Evolutionary conservation across 371 early-diverging fungal species (phyloP).

Genomic region (Circinella umbellata): DNA sequence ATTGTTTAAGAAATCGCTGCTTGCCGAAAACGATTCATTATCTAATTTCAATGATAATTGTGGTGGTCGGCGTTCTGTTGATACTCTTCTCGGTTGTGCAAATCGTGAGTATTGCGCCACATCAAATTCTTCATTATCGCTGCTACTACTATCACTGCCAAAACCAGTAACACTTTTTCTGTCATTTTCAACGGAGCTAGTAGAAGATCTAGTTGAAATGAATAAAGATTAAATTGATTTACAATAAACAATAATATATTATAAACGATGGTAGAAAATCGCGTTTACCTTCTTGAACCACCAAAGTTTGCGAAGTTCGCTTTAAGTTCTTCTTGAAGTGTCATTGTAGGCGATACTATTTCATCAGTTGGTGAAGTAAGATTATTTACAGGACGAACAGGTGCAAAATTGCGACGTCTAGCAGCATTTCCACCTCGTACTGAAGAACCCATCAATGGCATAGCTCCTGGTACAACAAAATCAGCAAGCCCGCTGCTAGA

Average conservation of each 20-base stretch:
- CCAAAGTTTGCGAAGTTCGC: constrained; percentile 12
- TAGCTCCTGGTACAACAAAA: constrained; percentile 45
- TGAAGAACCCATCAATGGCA: constrained; percentile 54
- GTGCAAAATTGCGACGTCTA: constrained; percentile 28
- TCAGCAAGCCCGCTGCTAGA: constrained; percentile 46
- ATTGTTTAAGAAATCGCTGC: neutral
- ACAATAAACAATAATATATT: neutral
- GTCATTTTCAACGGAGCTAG: neutral
- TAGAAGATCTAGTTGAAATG: neutral
- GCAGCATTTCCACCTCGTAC: constrained; percentile 33
- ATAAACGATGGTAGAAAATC: neutral
- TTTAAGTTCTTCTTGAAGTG: constrained; percentile 20
- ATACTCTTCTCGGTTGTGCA: neutral
- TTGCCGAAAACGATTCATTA: neutral
- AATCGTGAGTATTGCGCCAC: neutral
- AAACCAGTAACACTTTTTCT: neutral
- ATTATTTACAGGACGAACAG: neutral
- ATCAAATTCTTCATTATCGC: neutral
- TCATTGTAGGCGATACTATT: constrained; percentile 12
- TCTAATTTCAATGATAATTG: constrained; percentile 3
- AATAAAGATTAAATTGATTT: neutral
- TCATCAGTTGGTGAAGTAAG: neutral
- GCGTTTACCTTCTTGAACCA: constrained; percentile 7
- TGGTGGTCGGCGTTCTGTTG: neutral
- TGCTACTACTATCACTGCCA: neutral